Evolutionary conservation across 805 yeast genomes (phyloP).

Genomic region (Candida rishiriensis): DNA sequence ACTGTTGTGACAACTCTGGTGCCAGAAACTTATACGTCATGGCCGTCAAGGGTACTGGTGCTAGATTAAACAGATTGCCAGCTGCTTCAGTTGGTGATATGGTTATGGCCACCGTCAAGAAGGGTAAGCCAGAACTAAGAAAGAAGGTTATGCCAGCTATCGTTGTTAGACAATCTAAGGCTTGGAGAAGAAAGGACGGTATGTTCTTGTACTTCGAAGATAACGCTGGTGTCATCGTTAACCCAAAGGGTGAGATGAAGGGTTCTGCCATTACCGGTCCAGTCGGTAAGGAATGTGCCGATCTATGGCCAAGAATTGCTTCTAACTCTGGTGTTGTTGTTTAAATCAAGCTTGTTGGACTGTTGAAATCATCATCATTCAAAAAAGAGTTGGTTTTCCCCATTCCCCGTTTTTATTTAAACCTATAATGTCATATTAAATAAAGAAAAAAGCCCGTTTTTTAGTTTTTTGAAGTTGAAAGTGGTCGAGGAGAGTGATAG

Average conservation of each 20-base stretch:
- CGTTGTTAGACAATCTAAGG: slow-evolving; percentile 98
- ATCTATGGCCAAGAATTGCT: slow-evolving; percentile 99
- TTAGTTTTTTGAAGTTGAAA: too few relatives aligned
- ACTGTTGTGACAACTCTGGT: slow-evolving; percentile 99
- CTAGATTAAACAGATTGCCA: slow-evolving; percentile 99
- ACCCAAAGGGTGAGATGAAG: slow-evolving; percentile 99
- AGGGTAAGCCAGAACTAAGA: slow-evolving; percentile 99
- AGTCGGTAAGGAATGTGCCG: slow-evolving; percentile 99
- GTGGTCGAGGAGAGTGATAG: too few relatives aligned
- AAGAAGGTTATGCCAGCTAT: slow-evolving; percentile 99
- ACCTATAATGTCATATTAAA: slow-evolving; percentile 26
- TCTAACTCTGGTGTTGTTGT: slow-evolving; percentile 99
- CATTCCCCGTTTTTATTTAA: slow-evolving; percentile 14
- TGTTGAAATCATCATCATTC: not conserved
- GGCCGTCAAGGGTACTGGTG: slow-evolving; percentile 99
- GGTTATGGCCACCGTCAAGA: slow-evolving; percentile 99
- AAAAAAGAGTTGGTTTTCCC: not conserved
- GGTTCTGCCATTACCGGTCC: slow-evolving; percentile 99
- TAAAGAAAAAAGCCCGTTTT: too few relatives aligned
- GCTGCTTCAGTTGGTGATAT: slow-evolving; percentile 99
- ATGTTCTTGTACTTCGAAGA: slow-evolving; percentile 99
- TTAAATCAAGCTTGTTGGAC: slow-evolving; percentile 39
- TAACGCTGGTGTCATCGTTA: slow-evolving; percentile 99
- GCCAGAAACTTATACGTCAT: slow-evolving; percentile 98
- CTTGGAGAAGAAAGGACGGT: slow-evolving; percentile 99